Evolutionary conservation across 2,329 filamentous ascomycete genomes (phyloP), one percentile per base, ranked within the genome.

Genomic region (Pezicula radicicola): DNA sequence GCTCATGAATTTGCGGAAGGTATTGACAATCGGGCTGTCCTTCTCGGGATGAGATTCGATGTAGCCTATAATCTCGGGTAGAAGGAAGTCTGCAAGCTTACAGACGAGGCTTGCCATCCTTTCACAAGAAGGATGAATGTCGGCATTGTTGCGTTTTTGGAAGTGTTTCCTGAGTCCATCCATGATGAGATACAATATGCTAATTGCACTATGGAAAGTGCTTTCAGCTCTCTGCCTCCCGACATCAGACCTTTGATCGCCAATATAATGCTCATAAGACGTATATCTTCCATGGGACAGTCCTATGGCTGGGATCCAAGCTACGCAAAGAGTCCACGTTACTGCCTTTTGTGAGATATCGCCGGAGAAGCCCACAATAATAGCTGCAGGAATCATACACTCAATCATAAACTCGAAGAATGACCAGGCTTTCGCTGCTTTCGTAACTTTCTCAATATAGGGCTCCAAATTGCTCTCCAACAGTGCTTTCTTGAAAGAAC

Each of bases 401-500:
- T 45, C 42, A 12, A 45, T 28, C 42, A 45, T 45, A 12, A 42
- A 35, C 15, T 35, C 13, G n/a, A 41, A 49, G 40, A 49, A 33
- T 16, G 48, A 30, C 39, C 37, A 39, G 13, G 48, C 42, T 13
- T 45, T 45, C 12, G 42, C 42, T n/a, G 42, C 42, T 16, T 16
- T 12, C n/a, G n/a, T 28, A 15, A 45, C 42, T 15, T 45, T 45
- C n/a, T 25, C 21, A 25, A 28, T 12, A 33, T 45, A 45, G 10
- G 27, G 9, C 7, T 16, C 35, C 28, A 42, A 8, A 7, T 27
- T 12, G 6, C 27, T 25, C 10, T 28, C 27, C 4, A 42, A n/a
- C 5, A 65, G 35, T 25, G 63, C 57, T 33, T 53, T 61, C 46
- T 54, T 59, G 57, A 63, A 65, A 10, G 58, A 59, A 49, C 54